A percentile compares a stretch with the other conserved stretches of the same genome.
These are phyloP conservation scores for Hordeum marinum DNA, from an alignment of 176 grass and related monocot species.

Conservation along the genomic window DNA sequence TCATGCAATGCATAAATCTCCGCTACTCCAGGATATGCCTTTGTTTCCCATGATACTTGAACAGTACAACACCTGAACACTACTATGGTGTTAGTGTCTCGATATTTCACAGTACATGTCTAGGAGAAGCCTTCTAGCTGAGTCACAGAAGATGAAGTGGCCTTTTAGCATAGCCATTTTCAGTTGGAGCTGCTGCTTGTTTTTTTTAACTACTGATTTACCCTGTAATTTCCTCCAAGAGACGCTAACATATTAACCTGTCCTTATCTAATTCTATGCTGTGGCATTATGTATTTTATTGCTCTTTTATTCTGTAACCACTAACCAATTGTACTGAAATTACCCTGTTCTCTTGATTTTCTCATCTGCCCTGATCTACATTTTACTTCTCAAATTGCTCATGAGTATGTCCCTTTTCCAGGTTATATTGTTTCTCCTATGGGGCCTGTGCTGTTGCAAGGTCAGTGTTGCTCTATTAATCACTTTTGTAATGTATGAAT, in stretches of 20 bases:
- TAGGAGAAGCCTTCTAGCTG: not conserved
- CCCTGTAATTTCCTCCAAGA: not conserved
- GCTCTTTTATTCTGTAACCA: not conserved
- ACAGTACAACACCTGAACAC: not conserved
- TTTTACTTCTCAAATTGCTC: not conserved
- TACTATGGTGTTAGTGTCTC: not conserved
- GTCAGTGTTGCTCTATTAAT: slow-evolving; percentile 32
- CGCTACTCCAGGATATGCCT: not conserved
- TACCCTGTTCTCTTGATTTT: not conserved
- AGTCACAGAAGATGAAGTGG: not conserved
- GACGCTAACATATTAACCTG: not conserved
- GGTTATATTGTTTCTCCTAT: slow-evolving; percentile 83
- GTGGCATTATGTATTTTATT: not conserved
- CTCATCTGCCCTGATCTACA: not conserved
- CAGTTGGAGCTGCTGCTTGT: not conserved
- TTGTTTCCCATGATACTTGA: not conserved
- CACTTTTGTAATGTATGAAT: not conserved
- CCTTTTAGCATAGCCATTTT: not conserved
- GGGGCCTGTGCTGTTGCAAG: slow-evolving; percentile 92
- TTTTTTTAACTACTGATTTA: not conserved
- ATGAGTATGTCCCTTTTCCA: slow-evolving; percentile 24
- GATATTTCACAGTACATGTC: not conserved
- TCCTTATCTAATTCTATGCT: not conserved
- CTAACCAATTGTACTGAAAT: not conserved
- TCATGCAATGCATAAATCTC: not conserved